A percentile compares a stretch with the other conserved stretches of the same genome.
phyloP scores from a whole-genome alignment of 116 monocot genomes.

The Zostera marina region DNA sequence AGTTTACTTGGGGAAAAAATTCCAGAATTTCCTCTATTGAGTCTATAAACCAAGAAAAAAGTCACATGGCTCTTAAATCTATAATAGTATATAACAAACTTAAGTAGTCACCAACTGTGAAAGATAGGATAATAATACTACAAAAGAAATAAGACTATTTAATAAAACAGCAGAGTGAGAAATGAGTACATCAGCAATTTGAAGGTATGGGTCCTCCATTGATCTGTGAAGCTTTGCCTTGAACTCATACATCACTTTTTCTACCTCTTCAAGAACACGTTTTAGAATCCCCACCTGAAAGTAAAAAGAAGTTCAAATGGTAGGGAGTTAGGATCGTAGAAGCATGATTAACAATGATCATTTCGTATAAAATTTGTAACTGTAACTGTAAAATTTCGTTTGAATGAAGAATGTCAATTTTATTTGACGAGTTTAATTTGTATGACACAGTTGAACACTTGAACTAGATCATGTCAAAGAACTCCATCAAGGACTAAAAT shows the following conservation, averaged over 20 bases:
- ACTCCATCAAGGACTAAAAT: too few species aligned
- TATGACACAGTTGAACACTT: too few species aligned
- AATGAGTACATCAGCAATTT: constrained; percentile 70
- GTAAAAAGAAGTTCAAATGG: neutral
- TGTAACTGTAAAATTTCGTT: too few species aligned
- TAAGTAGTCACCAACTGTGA: neutral
- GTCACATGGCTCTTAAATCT: too few species aligned
- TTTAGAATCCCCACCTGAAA: constrained; percentile 87
- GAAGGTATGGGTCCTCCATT: constrained; percentile 97
- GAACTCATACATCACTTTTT: constrained; percentile 96
- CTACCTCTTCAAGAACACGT: constrained; percentile 93
- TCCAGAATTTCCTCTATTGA: too few species aligned
- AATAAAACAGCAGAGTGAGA: constrained; percentile 4
- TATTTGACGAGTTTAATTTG: too few species aligned
- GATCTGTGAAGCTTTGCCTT: constrained; percentile 81
- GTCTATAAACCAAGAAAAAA: too few species aligned
- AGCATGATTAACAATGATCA: neutral
- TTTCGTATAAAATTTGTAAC: too few species aligned
- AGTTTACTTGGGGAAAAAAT: too few species aligned
- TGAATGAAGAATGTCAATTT: too few species aligned
- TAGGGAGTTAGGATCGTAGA: neutral
- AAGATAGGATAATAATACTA: neutral
- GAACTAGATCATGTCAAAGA: too few species aligned
- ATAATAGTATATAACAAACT: neutral
- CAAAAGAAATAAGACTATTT: neutral